phyloP scores from a whole-genome alignment of 345 rosid genomes.

The Pistacia integerrima region DNA sequence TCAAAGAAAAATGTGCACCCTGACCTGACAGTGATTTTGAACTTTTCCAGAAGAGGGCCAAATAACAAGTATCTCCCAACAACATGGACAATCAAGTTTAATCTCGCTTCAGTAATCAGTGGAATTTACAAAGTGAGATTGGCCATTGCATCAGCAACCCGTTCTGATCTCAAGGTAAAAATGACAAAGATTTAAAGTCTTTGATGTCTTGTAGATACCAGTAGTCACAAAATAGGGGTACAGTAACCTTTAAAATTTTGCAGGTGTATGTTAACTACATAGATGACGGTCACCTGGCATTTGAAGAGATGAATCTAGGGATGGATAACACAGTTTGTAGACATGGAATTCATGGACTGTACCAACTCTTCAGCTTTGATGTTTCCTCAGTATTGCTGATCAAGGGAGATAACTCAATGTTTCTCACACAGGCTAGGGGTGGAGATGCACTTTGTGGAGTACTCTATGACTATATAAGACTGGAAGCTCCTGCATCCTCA shows the following conservation, averaged over 20 bases:
- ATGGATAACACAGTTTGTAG: constrained; percentile 36
- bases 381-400: constrained; percentile 28
- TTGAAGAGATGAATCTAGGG: constrained; percentile 32
- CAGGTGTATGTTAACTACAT: constrained; percentile 32
- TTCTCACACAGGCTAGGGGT: constrained; percentile 32
- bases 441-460: constrained; percentile 40
- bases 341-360: constrained; percentile 43
- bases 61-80: constrained; percentile 31
- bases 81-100: constrained; percentile 38
- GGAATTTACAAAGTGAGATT: constrained; percentile 40
- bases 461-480: constrained; percentile 38
- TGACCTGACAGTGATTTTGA: neutral
- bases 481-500: constrained; percentile 34
- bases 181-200: neutral
- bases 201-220: neutral
- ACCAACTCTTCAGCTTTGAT: constrained; percentile 24
- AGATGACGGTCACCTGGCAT: constrained; percentile 22
- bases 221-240: neutral
- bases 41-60: constrained; percentile 30
- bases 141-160: constrained; percentile 43
- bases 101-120: constrained; percentile 26
- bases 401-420: constrained; percentile 38
- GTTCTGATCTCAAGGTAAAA: constrained; percentile 34
- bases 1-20: neutral
- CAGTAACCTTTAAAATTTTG: neutral